Evolutionary conservation across 768 basidiomycete genomes (phyloP).

Genomic region (Leccinum rimulosum): DNA sequence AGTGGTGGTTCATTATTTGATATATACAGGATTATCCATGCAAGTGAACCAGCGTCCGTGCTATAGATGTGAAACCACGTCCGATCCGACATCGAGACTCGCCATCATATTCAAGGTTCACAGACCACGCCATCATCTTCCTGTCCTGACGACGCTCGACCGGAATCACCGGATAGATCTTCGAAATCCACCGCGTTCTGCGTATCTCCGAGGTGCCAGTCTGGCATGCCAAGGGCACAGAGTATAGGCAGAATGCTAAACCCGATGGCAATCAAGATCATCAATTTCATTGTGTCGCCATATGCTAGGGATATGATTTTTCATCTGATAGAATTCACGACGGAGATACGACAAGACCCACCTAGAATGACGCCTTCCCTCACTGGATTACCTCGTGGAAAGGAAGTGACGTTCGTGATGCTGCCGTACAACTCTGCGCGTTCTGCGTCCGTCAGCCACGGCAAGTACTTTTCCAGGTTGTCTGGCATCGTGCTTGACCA

Average conservation of each 20-base stretch:
- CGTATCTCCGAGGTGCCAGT: conserved; percentile 64
- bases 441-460: conserved; percentile 42
- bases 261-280: conserved; percentile 52
- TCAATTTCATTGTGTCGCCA: conserved; percentile 53
- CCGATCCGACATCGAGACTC: background rate
- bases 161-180: conserved; percentile 12
- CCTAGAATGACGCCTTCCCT: conserved; percentile 63
- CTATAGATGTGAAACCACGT: background rate
- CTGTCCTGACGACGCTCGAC: conserved; percentile 5
- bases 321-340: background rate
- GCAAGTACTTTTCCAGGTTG: conserved; percentile 54
- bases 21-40: background rate
- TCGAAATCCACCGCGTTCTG: conserved; percentile 65
- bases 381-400: conserved; percentile 52
- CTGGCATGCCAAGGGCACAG: conserved; percentile 56
- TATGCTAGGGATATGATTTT: conserved; percentile 37
- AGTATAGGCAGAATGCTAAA: conserved; percentile 58
- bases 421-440: conserved; percentile 52
- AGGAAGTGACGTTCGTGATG: conserved; percentile 48
- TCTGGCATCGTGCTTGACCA: conserved; percentile 68
- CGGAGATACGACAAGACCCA: conserved; percentile 19
- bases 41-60: background rate
- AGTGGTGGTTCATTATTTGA: background rate
- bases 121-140: background rate
- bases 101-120: background rate